phyloP scores from a whole-genome alignment of 1,139 yeast species.

The Blastobotrys serpentis region DNA sequence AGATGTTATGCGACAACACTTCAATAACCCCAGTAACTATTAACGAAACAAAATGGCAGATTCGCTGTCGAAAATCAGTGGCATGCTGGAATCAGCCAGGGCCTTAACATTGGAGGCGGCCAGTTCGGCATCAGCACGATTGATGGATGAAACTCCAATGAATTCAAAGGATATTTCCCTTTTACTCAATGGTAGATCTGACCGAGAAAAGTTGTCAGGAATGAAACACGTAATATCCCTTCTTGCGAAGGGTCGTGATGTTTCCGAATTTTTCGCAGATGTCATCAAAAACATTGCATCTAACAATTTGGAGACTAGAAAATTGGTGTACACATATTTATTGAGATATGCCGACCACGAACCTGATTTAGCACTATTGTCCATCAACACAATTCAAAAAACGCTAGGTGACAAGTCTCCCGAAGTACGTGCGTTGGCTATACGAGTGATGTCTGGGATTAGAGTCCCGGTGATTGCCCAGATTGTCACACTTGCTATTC shows the following conservation, averaged over 20 bases:
- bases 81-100: constrained; percentile 75
- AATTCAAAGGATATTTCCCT: constrained; percentile 64
- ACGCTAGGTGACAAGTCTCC: constrained; percentile 70
- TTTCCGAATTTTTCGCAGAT: constrained; percentile 70
- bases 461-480: constrained; percentile 78
- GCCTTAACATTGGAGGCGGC: constrained; percentile 82
- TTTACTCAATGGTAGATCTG: constrained; percentile 65
- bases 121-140: constrained; percentile 64
- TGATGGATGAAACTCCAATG: constrained; percentile 47
- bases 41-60: constrained; percentile 55
- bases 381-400: constrained; percentile 90
- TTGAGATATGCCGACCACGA: constrained; percentile 77
- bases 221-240: constrained; percentile 70
- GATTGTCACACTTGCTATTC: constrained; percentile 70
- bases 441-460: constrained; percentile 78
- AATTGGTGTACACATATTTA: constrained; percentile 75
- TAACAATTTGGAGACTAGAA: constrained; percentile 62
- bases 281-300: constrained; percentile 87
- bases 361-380: constrained; percentile 82
- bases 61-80: constrained; percentile 50
- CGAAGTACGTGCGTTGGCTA: constrained; percentile 65
- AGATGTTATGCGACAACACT: too few species aligned
- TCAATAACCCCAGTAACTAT: too few species aligned
- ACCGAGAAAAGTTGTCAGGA: constrained; percentile 71
- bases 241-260: constrained; percentile 65